These are phyloP conservation scores for Didymella pinodella DNA, from an alignment of 2,329 filamentous ascomycete species.

Conservation along the genomic window DNA sequence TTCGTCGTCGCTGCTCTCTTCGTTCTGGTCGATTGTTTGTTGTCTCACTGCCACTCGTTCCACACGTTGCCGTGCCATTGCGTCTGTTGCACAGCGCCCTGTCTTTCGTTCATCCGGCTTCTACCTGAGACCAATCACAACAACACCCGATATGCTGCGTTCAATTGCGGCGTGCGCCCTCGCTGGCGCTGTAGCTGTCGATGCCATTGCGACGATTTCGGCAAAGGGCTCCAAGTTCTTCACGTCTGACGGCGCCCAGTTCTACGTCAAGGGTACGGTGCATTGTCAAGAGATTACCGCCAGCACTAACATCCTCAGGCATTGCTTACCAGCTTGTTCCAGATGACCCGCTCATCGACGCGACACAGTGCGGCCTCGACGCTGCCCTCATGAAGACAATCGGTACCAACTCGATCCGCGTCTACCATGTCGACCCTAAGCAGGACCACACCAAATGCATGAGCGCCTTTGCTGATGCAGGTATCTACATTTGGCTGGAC, in stretches of 20 bases:
- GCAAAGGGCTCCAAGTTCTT: slow-evolving; percentile 84
- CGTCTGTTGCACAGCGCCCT: slow-evolving; percentile 10
- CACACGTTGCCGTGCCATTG: slow-evolving; percentile 2
- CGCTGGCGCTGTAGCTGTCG: slow-evolving; percentile 46
- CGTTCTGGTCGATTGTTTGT: not conserved
- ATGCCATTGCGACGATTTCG: slow-evolving; percentile 64
- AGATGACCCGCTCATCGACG: slow-evolving; percentile 78
- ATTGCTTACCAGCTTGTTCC: slow-evolving; percentile 73
- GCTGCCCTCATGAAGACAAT: slow-evolving; percentile 79
- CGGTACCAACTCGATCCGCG: slow-evolving; percentile 83
- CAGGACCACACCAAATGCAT: slow-evolving; percentile 81
- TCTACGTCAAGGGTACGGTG: slow-evolving; percentile 77
- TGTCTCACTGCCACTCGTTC: slow-evolving; percentile 6
- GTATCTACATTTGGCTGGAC: slow-evolving; percentile 80
- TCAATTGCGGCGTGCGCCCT: slow-evolving; percentile 31
- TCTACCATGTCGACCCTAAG: slow-evolving; percentile 82
- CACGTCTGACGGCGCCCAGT: slow-evolving; percentile 79
- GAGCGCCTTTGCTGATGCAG: slow-evolving; percentile 75
- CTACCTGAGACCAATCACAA: not conserved
- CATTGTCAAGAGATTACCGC: not conserved
- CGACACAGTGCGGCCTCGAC: slow-evolving; percentile 78
- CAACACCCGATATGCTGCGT: slow-evolving; percentile 28
- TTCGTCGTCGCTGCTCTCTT: not conserved
- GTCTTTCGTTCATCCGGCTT: slow-evolving; percentile 5
- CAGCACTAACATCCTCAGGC: slow-evolving; percentile 57